Percentiles rank a stretch among this genome's conserved stretches.
phyloP scores from a whole-genome alignment of 768 basidiomycete genomes.

The Kwoniella pini region DNA sequence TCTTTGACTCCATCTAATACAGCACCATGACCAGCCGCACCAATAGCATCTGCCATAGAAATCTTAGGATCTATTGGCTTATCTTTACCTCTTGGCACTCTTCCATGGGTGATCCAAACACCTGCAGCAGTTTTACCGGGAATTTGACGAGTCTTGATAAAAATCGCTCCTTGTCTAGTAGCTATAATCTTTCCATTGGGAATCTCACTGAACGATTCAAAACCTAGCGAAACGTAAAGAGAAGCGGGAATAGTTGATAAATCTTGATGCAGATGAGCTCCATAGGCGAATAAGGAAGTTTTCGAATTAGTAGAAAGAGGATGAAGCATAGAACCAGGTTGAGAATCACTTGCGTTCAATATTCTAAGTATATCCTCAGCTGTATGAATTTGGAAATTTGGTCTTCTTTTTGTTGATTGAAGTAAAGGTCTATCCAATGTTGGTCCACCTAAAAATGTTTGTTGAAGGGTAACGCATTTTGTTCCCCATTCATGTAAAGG shows the following conservation, averaged over 20 bases:
- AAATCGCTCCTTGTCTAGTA: slow-evolving; percentile 40
- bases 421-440: slow-evolving; percentile 43
- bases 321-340: slow-evolving; percentile 44
- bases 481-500: slow-evolving; percentile 17
- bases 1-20: slow-evolving; percentile 32
- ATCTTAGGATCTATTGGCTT: slow-evolving; percentile 45
- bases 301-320: slow-evolving; percentile 23
- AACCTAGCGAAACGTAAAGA: slow-evolving; percentile 24
- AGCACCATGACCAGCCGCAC: slow-evolving; percentile 26
- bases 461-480: slow-evolving; percentile 12
- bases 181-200: slow-evolving; percentile 39
- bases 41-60: slow-evolving; percentile 39
- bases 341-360: slow-evolving; percentile 40
- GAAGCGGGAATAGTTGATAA: slow-evolving; percentile 15
- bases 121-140: slow-evolving; percentile 11
- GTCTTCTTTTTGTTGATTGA: slow-evolving; percentile 25
- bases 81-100: slow-evolving; percentile 38
- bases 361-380: slow-evolving; percentile 35
- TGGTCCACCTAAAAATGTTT: slow-evolving; percentile 31
- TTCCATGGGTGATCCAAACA: slow-evolving; percentile 48
- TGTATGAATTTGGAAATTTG: slow-evolving; percentile 29
- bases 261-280: slow-evolving; percentile 36
- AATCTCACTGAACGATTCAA: slow-evolving; percentile 18
- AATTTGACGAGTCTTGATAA: slow-evolving; percentile 35
- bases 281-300: slow-evolving; percentile 44